phyloP scores from a whole-genome alignment of 441 rosid species.

The Melastoma candidum region DNA sequence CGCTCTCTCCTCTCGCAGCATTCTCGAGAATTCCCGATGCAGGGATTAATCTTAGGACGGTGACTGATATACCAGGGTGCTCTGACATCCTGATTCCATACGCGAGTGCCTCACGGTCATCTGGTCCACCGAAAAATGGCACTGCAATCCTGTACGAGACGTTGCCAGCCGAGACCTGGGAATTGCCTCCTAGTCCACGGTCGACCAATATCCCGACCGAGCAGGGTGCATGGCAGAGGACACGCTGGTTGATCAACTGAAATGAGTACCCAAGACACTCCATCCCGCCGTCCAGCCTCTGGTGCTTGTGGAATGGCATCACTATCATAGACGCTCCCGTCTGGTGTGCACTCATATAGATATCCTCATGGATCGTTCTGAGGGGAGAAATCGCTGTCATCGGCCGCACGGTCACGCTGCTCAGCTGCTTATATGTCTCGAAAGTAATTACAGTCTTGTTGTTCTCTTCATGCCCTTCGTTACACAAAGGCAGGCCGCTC shows the following conservation, averaged over 20 bases:
- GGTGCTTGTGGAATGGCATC: constrained; percentile 57
- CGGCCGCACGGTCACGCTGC: constrained; percentile 47
- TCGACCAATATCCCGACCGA: constrained; percentile 73
- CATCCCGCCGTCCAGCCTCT: constrained; percentile 36
- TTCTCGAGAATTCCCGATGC: no score
- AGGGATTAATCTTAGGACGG: no score
- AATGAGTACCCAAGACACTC: constrained; percentile 62
- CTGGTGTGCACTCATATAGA: constrained; percentile 41
- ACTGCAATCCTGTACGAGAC: constrained; percentile 33
- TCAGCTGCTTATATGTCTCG: constrained; percentile 53
- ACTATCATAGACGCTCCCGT: constrained; percentile 51
- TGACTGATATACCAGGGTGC: no score
- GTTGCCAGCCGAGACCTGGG: constrained; percentile 17
- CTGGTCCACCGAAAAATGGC: constrained; percentile 65
- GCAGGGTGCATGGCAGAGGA: constrained; percentile 54
- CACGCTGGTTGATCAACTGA: constrained; percentile 63
- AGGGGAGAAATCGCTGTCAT: constrained; percentile 51
- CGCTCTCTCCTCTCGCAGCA: no score
- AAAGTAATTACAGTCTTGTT: constrained; percentile 46
- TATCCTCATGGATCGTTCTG: constrained; percentile 66
- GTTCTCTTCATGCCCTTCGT: constrained; percentile 36
- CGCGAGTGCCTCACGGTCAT: no score
- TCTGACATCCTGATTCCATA: no score
- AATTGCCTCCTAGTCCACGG: constrained; percentile 51
- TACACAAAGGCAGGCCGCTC: constrained; percentile 63